A percentile compares a stretch with the other conserved stretches of the same genome.
phyloP scores from a whole-genome alignment of 192 early-diverging fungal genomes.

The Radiomyces spectabilis region DNA sequence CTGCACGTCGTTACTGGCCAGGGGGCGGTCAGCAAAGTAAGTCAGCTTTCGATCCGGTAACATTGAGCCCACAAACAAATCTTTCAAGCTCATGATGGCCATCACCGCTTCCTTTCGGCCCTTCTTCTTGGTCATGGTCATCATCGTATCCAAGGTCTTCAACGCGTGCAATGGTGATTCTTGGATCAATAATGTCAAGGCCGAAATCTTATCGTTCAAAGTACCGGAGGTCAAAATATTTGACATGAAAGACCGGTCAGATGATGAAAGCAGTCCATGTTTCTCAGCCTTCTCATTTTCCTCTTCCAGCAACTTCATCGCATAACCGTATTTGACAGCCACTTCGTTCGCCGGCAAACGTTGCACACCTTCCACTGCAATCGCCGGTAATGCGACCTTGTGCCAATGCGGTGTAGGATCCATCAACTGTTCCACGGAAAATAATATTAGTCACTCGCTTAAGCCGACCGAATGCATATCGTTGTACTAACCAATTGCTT shows the following conservation, averaged over 20 bases:
- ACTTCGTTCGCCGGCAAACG: constrained; percentile 2
- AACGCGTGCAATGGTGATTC: constrained; percentile 84
- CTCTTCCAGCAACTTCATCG: constrained; percentile 52
- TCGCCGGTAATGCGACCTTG: neutral
- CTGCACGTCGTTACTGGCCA: constrained; percentile 49
- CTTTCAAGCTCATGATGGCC: constrained; percentile 83
- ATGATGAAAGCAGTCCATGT: constrained; percentile 52
- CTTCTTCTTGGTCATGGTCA: constrained; percentile 87
- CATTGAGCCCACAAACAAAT: constrained; percentile 73
- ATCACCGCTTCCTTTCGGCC: constrained; percentile 78
- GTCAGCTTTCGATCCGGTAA: constrained; percentile 86
- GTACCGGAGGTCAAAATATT: constrained; percentile 91
- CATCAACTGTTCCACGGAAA: constrained; percentile 3
- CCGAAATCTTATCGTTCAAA: constrained; percentile 87
- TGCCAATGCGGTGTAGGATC: constrained; percentile 29
- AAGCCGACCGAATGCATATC: too few relatives aligned
- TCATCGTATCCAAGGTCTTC: constrained; percentile 63
- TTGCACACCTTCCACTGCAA: neutral
- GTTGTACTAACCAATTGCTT: neutral
- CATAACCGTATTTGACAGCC: constrained; percentile 26
- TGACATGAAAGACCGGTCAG: constrained; percentile 80
- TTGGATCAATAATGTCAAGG: constrained; percentile 85
- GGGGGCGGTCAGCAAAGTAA: constrained; percentile 90
- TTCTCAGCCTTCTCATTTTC: constrained; percentile 58
- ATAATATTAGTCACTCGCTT: too few relatives aligned